Evolutionary conservation across 345 rosid species (phyloP), one percentile per base, ranked within the genome.

Genomic region (Salix koriyanagi): DNA sequence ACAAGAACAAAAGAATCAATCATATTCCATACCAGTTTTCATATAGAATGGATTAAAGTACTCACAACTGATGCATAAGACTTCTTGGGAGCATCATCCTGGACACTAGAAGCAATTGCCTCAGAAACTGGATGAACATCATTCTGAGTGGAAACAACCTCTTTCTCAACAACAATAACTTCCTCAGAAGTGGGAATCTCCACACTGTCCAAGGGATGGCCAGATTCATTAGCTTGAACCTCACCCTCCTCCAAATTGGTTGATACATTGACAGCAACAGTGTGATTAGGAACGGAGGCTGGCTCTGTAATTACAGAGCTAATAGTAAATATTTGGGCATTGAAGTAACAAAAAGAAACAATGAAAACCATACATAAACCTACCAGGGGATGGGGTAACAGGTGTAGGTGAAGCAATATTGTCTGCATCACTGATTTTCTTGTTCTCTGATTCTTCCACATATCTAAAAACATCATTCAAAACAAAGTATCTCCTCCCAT

Each of bases 391-490:
- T 13, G 78, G 83, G 30, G 71, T 64, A 36, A 74, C 71, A 44
- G 84, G 78, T 67, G 77, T 85, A 75, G 67, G 30, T 73, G 79
- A 83, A 72, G 80, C 75, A 69, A 65, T 52, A 14, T 36, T 37
- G 62, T 80, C 88, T 6, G 52, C 85, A 67, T 70, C 88, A 72
- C 32, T 75, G 18, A 62, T 77, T 68, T 66, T 42, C 10, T 56
- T n/a, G 39, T 60, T 78, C 9, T 37, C 77, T 66, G 70, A 41
- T 79, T 78, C 77, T 6, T 72, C 87, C 60, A 89, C 80, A 9
- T 83, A 91, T 82, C 94, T 90, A 65, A 94, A 82, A 48, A 89
- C 77, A 81, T 94, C 98, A 71, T 89, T 92, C n/a, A 87, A 77
- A 69, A 94, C 98, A 81, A 61, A 92, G 80, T 83, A 94, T 48